These are phyloP conservation scores for Phytophthora syringae DNA, from an alignment of 352 stramenopile genomes.

Conservation along the genomic window DNA sequence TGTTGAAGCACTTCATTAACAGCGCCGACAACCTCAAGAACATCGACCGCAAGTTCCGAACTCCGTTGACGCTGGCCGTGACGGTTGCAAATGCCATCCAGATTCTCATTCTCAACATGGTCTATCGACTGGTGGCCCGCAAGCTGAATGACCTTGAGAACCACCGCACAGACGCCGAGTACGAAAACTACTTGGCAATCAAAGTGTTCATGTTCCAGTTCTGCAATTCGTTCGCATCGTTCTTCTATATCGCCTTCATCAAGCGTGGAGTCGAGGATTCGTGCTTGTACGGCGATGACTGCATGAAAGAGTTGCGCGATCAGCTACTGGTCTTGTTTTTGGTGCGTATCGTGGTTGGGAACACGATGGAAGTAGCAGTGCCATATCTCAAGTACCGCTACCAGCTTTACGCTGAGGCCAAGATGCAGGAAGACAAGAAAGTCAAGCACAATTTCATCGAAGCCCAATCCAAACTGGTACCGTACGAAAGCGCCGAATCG, in stretches of 20 bases:
- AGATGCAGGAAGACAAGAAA: slow-evolving; percentile 31
- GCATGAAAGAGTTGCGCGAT: slow-evolving; percentile 86
- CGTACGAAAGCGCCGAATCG: slow-evolving; percentile 73
- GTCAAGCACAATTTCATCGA: slow-evolving; percentile 67
- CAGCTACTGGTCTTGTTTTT: slow-evolving; percentile 92
- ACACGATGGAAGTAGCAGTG: slow-evolving; percentile 85
- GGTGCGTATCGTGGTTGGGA: slow-evolving; percentile 90
- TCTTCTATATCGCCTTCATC: slow-evolving; percentile 94
- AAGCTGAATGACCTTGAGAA: slow-evolving; percentile 95
- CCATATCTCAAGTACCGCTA: slow-evolving; percentile 74
- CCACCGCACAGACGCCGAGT: slow-evolving; percentile 88
- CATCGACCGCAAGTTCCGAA: slow-evolving; percentile 43
- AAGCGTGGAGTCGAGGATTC: slow-evolving; percentile 52
- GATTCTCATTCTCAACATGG: slow-evolving; percentile 93
- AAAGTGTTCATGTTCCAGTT: slow-evolving; percentile 99
- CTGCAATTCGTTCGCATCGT: slow-evolving; percentile 95
- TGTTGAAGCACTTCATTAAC: slow-evolving; percentile 74
- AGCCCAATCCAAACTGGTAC: slow-evolving; percentile 67
- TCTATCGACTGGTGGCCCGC: slow-evolving; percentile 90
- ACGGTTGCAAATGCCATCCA: slow-evolving; percentile 80
- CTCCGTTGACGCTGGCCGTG: slow-evolving; percentile 41
- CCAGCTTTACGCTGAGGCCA: slow-evolving; percentile 47
- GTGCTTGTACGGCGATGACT: slow-evolving; percentile 78
- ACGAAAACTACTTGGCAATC: slow-evolving; percentile 93
- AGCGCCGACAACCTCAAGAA: slow-evolving; percentile 33